Conservation (phyloP, 768 basidiomycete species). For the Boletus bicolor region DNA sequence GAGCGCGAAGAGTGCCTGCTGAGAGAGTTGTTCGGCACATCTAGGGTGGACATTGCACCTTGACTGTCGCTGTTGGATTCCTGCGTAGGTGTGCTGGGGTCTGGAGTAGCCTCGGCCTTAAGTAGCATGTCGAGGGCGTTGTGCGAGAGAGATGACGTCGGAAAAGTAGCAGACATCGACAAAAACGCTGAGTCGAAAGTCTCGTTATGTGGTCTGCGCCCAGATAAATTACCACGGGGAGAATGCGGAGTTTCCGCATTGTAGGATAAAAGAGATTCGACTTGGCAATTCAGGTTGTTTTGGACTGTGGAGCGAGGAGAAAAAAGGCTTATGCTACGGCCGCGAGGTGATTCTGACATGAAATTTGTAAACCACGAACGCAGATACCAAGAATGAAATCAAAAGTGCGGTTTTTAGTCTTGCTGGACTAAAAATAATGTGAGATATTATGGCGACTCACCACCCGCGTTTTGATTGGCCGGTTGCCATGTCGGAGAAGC, state of each 20-base stretch:
- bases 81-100: conserved; percentile 13
- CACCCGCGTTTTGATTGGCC: conserved; percentile 28
- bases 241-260: conserved; percentile 34
- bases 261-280: conserved; percentile 23
- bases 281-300: conserved; percentile 16
- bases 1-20: conserved; percentile 31
- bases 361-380: conserved; percentile 18
- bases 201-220: conserved; percentile 24
- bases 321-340: conserved; percentile 33
- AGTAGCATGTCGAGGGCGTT: conserved; percentile 32
- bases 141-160: conserved; percentile 34
- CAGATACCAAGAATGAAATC: conserved; percentile 20
- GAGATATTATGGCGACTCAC: conserved; percentile 26
- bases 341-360: conserved; percentile 29
- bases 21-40: conserved; percentile 23
- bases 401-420: conserved; percentile 24
- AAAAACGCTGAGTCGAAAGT: conserved; percentile 22
- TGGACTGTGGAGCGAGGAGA: conserved; percentile 30
- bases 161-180: conserved; percentile 22
- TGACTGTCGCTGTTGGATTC: conserved; percentile 18
- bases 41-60: conserved; percentile 24
- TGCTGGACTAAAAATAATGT: conserved; percentile 8
- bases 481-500: conserved; percentile 21
- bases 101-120: conserved; percentile 28
- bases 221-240: conserved; percentile 25